Evolutionary conservation across 352 stramenopile genomes (phyloP).

Genomic region (Thalassiosira livingstoniorum): DNA sequence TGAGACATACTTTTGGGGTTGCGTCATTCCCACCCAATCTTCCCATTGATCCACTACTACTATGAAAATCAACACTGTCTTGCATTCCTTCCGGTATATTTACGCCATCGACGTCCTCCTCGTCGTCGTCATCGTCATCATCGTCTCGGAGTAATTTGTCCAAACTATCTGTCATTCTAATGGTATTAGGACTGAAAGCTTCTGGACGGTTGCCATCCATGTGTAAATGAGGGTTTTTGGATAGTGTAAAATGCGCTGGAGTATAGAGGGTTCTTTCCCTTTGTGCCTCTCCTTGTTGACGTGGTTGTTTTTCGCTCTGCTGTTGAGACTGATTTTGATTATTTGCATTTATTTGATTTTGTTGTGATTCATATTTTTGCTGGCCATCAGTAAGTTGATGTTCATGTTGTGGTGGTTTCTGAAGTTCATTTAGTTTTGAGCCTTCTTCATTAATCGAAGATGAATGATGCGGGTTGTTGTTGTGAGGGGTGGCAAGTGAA

Average conservation of each 20-base stretch:
- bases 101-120: neutral
- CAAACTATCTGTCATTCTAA: constrained; percentile 35
- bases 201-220: constrained; percentile 33
- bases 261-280: constrained; percentile 49
- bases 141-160: constrained; percentile 22
- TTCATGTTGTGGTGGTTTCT: neutral
- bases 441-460: neutral
- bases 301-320: neutral
- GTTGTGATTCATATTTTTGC: neutral
- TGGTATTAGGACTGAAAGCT: constrained; percentile 10
- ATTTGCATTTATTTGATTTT: constrained; percentile 20
- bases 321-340: constrained; percentile 7
- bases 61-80: neutral
- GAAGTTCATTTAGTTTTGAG: neutral
- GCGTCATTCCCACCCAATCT: neutral
- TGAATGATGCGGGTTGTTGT: too few relatives aligned
- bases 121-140: constrained; percentile 16
- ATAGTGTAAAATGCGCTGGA: constrained; percentile 59
- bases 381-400: too few relatives aligned
- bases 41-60: neutral
- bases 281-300: neutral
- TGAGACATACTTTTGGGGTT: neutral
- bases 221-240: constrained; percentile 63
- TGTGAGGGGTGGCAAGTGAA: too few relatives aligned
- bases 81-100: neutral